Percentiles rank a stretch among this genome's conserved stretches.
Conservation (phyloP, 2,329 filamentous ascomycete genomes). For the Pseudopithomyces maydicus region DNA sequence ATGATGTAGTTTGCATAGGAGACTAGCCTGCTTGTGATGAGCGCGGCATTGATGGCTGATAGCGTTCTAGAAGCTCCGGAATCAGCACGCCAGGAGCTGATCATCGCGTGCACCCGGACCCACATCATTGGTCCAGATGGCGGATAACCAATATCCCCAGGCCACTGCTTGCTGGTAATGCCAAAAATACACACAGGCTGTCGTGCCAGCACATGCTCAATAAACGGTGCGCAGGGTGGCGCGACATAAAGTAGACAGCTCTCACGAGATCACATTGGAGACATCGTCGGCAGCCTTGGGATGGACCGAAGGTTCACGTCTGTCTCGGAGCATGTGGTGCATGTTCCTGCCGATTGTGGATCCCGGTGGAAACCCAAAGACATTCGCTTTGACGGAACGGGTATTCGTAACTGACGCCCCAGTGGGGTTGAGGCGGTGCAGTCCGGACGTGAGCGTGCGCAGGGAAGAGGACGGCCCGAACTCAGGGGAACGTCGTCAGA, state of each 20-base stretch:
- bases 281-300: background rate
- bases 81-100: slow-evolving; percentile 3
- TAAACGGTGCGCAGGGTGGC: background rate
- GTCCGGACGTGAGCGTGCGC: background rate
- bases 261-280: background rate
- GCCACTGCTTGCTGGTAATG: background rate
- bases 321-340: background rate
- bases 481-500: background rate
- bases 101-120: background rate
- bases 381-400: background rate
- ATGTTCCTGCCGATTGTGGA: slow-evolving; percentile 2
- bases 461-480: slow-evolving; percentile 5
- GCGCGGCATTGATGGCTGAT: background rate
- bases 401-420: background rate
- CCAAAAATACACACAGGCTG: slow-evolving; percentile 2
- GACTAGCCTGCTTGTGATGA: background rate
- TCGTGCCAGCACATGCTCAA: slow-evolving; percentile 3
- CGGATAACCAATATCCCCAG: slow-evolving; percentile 5
- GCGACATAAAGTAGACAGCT: background rate
- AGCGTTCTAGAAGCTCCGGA: background rate
- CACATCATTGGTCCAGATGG: background rate
- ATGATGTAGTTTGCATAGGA: background rate
- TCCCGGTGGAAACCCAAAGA: background rate
- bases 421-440: slow-evolving; percentile 5
- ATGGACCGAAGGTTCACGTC: background rate